phyloP scores from a whole-genome alignment of 176 grass and related monocot genomes.

The Pontederia crassipes region DNA sequence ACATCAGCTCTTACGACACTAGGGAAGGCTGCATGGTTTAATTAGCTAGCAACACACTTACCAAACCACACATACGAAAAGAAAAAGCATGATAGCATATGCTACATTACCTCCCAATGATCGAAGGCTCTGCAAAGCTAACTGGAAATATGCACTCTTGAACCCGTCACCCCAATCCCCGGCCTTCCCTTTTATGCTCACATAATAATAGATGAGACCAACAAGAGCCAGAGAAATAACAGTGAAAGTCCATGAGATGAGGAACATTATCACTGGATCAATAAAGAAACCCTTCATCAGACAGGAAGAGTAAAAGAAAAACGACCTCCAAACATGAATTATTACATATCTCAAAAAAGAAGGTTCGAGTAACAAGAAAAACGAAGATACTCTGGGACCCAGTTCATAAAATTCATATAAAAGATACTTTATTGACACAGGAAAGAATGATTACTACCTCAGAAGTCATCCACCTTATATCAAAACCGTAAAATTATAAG shows the following conservation, averaged over 20 bases:
- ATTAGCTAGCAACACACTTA: too few species aligned
- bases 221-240: conserved; percentile 86
- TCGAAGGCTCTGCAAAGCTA: conserved; percentile 86
- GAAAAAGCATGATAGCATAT: background rate
- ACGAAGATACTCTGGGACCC: too few species aligned
- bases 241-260: conserved; percentile 96
- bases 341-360: too few species aligned
- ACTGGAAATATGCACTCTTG: conserved; percentile 98
- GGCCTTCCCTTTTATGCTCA: conserved; percentile 95
- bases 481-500: too few species aligned
- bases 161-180: conserved; percentile 99
- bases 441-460: too few species aligned
- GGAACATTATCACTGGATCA: conserved; percentile 91
- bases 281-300: conserved; percentile 11
- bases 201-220: conserved; percentile 99
- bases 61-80: background rate
- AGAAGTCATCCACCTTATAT: too few species aligned
- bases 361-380: too few species aligned
- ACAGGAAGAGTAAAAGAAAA: background rate
- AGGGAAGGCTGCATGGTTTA: too few species aligned
- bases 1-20: too few species aligned
- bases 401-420: too few species aligned
- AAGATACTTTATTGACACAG: too few species aligned
- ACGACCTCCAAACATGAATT: background rate
- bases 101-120: conserved; percentile 66